Conservation (phyloP, 768 basidiomycete genomes). For the Macrolepiota albuminosa region DNA sequence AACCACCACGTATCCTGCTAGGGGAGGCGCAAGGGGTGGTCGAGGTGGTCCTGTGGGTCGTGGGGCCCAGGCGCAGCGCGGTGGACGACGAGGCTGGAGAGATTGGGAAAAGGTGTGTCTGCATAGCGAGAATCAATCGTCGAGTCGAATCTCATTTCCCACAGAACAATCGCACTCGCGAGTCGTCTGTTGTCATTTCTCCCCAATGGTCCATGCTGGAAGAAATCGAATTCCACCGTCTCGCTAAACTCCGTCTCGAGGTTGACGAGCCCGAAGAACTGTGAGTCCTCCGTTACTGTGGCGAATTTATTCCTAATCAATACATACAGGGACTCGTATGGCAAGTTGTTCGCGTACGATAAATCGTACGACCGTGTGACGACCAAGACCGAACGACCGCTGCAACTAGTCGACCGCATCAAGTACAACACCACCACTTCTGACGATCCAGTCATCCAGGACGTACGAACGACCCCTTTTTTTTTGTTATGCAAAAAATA, state of each 20-base stretch:
- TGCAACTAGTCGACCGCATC: slow-evolving; percentile 91
- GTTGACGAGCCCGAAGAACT: slow-evolving; percentile 90
- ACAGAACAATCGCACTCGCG: slow-evolving; percentile 78
- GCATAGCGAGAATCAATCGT: neutral
- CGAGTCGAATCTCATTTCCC: slow-evolving; percentile 6
- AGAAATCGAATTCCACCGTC: slow-evolving; percentile 93
- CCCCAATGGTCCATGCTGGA: slow-evolving; percentile 94
- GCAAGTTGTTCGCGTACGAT: slow-evolving; percentile 89
- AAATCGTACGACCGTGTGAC: slow-evolving; percentile 94
- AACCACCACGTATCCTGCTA: slow-evolving; percentile 31
- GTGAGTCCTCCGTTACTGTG: slow-evolving; percentile 41
- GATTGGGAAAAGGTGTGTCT: slow-evolving; percentile 86
- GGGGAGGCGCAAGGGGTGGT: slow-evolving; percentile 44
- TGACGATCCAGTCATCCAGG: slow-evolving; percentile 95
- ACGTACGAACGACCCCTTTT: slow-evolving; percentile 40
- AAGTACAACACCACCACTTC: slow-evolving; percentile 98
- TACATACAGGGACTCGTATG: slow-evolving; percentile 67
- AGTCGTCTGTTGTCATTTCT: slow-evolving; percentile 90
- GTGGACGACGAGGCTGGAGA: slow-evolving; percentile 77
- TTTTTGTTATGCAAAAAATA: neutral
- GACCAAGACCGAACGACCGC: slow-evolving; percentile 86
- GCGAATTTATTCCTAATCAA: slow-evolving; percentile 2
- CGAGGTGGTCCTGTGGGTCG: slow-evolving; percentile 41
- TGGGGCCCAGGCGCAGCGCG: slow-evolving; percentile 41
- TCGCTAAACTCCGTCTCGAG: slow-evolving; percentile 88